A percentile compares a stretch with the other conserved stretches of the same genome.
Evolutionary conservation across 345 rosid species (phyloP).

Genomic region (Anacardium occidentale): DNA sequence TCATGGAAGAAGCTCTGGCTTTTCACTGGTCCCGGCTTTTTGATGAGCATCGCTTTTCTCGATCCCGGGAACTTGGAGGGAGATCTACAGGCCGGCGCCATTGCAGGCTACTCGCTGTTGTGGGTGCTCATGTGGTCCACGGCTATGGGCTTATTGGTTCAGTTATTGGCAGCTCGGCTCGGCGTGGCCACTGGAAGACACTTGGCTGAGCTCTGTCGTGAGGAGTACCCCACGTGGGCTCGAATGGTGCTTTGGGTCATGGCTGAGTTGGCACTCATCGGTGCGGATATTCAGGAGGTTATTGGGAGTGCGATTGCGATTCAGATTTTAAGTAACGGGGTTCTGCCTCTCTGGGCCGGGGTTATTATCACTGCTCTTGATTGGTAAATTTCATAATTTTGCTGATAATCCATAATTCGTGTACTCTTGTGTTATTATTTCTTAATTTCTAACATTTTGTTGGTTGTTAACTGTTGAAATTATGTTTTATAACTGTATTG

Average conservation of each 20-base stretch:
- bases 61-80: constrained; percentile 97
- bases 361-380: constrained; percentile 85
- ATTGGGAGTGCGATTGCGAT: constrained; percentile 94
- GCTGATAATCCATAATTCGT: neutral
- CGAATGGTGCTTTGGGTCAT: constrained; percentile 72
- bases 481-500: constrained; percentile 6
- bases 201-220: constrained; percentile 88
- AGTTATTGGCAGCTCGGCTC: constrained; percentile 80
- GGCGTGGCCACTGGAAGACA: constrained; percentile 93
- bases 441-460: neutral
- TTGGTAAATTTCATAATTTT: constrained; percentile 44
- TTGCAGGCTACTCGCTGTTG: constrained; percentile 87
- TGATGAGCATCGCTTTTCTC: constrained; percentile 90
- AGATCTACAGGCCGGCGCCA: constrained; percentile 93
- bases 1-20: constrained; percentile 93
- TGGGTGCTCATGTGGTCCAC: constrained; percentile 96
- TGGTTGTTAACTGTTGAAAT: too few relatives aligned
- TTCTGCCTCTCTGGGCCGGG: constrained; percentile 85
- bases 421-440: too few relatives aligned
- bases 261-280: constrained; percentile 90
- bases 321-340: constrained; percentile 74
- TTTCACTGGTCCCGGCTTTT: constrained; percentile 89
- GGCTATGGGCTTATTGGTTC: constrained; percentile 84
- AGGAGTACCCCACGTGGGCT: constrained; percentile 91
- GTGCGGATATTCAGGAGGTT: constrained; percentile 93